Evolutionary conservation across 139 green algal species (phyloP), one percentile per base, ranked within the genome.

Genomic region (Chlamydomonas urium): DNA sequence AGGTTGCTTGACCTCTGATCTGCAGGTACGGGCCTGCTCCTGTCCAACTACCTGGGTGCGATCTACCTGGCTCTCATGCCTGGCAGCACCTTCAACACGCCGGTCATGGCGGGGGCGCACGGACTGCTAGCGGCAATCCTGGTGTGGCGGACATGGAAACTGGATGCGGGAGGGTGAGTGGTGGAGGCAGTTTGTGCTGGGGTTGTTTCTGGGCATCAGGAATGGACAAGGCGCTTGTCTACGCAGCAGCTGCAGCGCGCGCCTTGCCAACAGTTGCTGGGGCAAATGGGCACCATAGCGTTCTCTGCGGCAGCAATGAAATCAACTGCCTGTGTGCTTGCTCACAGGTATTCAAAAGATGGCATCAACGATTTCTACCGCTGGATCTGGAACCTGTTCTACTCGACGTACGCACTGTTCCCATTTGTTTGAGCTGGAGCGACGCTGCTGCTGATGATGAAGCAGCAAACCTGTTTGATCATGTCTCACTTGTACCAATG

Each of bases 381-480:
- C 14, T 90, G 85, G 84, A 93, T 98, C 70, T 98, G 95, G 95
- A 95, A 94, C 69, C 81, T 98, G 19, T 98, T 99, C 73, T 99
- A 99, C 71, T 73, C 81, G 14, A 94, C 98, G 79, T 99, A 98
- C 66, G 38, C 84, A 2, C 59, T 98, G 53, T 81, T 97, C 32
- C 88, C 90, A 4, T 95, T 97, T 63, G 77, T 98, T 19, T 96
- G 21, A 65, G 50, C 33, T 56, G 34, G n/a, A n/a, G n/a, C n/a
- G n/a, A n/a, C n/a, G n/a, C 28, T 62, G 42, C 35, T n/a, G 4
- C 53, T 61, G 14, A 35, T 2, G 8, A 70, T 1, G n/a, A n/a
- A n/a, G n/a, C n/a, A n/a, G n/a, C n/a, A n/a, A n/a, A n/a, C n/a
- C n/a, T n/a, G n/a, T n/a, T n/a, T n/a, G n/a, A n/a, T n/a, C n/a